A percentile compares a stretch with the other conserved stretches of the same genome.
Evolutionary conservation across 768 basidiomycete genomes (phyloP).

Genomic region (Leucocoprinus leucothites): DNA sequence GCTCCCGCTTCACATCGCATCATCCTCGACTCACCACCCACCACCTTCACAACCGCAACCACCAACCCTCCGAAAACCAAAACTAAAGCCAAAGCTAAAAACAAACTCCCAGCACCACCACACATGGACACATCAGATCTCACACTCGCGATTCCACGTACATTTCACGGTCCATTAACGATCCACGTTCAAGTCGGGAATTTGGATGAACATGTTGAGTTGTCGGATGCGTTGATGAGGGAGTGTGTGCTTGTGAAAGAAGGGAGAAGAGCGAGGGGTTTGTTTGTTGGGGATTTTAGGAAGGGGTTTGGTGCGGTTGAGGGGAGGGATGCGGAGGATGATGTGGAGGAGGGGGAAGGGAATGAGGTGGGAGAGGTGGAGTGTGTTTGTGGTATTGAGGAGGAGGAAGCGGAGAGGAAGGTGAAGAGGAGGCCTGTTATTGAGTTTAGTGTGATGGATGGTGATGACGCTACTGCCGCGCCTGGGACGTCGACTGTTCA

Average conservation of each 20-base stretch:
- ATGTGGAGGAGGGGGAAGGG: conserved; percentile 15
- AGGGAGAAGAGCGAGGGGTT: conserved; percentile 26
- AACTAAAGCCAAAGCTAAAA: too few species aligned
- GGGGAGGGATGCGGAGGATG: conserved; percentile 2
- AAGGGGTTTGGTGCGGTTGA: conserved; percentile 22
- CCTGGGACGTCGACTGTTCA: background rate
- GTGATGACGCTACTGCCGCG: background rate
- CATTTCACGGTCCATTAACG: conserved; percentile 39
- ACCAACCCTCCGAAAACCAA: too few species aligned
- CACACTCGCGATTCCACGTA: conserved; percentile 35
- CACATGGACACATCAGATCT: background rate
- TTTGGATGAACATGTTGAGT: conserved; percentile 31
- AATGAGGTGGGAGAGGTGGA: conserved; percentile 11
- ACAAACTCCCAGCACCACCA: too few species aligned
- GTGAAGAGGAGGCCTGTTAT: background rate
- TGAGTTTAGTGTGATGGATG: too few species aligned
- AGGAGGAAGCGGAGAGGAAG: background rate
- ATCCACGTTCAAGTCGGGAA: conserved; percentile 34
- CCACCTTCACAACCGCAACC: too few species aligned
- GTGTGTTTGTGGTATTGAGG: conserved; percentile 11
- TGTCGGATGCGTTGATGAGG: conserved; percentile 26
- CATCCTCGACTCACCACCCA: too few species aligned
- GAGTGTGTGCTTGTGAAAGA: conserved; percentile 33
- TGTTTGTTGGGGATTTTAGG: conserved; percentile 29
- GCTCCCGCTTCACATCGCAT: too few species aligned